Conservation (phyloP, 306 rosid species). For the Lupinus albus region DNA sequence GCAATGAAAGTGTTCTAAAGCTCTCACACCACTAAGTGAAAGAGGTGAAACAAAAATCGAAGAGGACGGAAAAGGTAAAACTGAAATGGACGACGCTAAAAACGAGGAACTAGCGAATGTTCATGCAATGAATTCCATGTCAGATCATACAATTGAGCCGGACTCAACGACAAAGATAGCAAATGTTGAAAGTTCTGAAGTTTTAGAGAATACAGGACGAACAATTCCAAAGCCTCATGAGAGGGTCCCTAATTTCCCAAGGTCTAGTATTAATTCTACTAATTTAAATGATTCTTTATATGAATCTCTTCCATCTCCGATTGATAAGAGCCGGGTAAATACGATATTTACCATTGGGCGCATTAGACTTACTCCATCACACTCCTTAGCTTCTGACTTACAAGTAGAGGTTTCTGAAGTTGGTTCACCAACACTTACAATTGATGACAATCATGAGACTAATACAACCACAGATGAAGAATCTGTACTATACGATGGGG, state of each 20-base stretch:
- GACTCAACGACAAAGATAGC: slow-evolving; percentile 4
- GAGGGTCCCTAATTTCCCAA: slow-evolving; percentile 21
- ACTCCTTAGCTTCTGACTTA: slow-evolving; percentile 81
- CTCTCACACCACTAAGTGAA: slow-evolving; percentile 32
- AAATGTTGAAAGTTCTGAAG: slow-evolving; percentile 24
- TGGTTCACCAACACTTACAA: slow-evolving; percentile 68
- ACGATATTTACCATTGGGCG: slow-evolving; percentile 23
- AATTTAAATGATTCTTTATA: slow-evolving; percentile 46
- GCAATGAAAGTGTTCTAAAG: slow-evolving; percentile 32
- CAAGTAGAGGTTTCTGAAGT: slow-evolving; percentile 90
- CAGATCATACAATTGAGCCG: slow-evolving; percentile 37
- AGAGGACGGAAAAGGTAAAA: slow-evolving; percentile 22
- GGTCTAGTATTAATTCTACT: slow-evolving; percentile 41
- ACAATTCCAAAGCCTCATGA: slow-evolving; percentile 33
- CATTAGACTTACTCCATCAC: slow-evolving; percentile 52
- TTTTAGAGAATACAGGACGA: slow-evolving; percentile 31
- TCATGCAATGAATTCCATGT: slow-evolving; percentile 32
- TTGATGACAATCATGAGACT: slow-evolving; percentile 58
- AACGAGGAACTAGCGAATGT: slow-evolving; percentile 30
- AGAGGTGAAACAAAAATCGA: slow-evolving; percentile 35
- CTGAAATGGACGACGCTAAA: slow-evolving; percentile 1
- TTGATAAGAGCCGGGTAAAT: slow-evolving; percentile 39
- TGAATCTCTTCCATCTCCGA: slow-evolving; percentile 54
- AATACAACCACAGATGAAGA: slow-evolving; percentile 59
- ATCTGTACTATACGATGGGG: slow-evolving; percentile 58